Conservation (phyloP, 495 filamentous ascomycete genomes). For the Astrothelium subdiscretum region DNA sequence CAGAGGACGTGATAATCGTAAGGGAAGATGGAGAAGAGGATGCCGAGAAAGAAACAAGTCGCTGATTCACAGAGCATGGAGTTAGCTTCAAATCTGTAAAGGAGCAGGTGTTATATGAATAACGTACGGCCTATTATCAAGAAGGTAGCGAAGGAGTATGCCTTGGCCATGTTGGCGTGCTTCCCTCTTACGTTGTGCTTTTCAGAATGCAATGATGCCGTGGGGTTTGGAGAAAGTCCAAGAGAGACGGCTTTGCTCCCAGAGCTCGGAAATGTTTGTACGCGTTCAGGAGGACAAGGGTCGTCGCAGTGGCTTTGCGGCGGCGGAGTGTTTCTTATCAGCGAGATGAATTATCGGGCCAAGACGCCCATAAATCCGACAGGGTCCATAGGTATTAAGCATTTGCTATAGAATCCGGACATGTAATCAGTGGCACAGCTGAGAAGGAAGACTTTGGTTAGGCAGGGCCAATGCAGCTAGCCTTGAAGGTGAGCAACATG, state of each 20-base stretch:
- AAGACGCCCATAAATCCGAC: too few species aligned
- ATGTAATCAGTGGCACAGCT: too few species aligned
- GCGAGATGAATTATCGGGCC: neutral
- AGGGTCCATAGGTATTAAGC: too few species aligned
- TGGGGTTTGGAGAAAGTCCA: neutral
- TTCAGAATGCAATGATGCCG: neutral
- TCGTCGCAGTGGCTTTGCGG: too few species aligned
- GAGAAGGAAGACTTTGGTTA: too few species aligned
- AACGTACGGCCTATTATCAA: conserved; percentile 85
- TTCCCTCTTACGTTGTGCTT: neutral
- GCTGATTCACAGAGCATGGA: conserved; percentile 36
- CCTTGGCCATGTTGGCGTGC: neutral
- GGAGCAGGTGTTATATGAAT: neutral
- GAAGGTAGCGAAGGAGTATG: conserved; percentile 69
- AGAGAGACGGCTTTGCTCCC: neutral
- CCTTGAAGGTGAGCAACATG: too few species aligned
- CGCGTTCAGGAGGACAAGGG: neutral
- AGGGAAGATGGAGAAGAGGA: conserved; percentile 92
- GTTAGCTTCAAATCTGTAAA: neutral
- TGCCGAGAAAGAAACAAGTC: conserved; percentile 92
- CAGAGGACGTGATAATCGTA: conserved; percentile 98
- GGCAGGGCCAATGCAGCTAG: too few species aligned
- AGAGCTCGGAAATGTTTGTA: neutral
- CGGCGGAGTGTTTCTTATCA: neutral
- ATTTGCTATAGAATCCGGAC: too few species aligned